Conservation (phyloP, 768 basidiomycete species). For the Termitomyces sp. region DNA sequence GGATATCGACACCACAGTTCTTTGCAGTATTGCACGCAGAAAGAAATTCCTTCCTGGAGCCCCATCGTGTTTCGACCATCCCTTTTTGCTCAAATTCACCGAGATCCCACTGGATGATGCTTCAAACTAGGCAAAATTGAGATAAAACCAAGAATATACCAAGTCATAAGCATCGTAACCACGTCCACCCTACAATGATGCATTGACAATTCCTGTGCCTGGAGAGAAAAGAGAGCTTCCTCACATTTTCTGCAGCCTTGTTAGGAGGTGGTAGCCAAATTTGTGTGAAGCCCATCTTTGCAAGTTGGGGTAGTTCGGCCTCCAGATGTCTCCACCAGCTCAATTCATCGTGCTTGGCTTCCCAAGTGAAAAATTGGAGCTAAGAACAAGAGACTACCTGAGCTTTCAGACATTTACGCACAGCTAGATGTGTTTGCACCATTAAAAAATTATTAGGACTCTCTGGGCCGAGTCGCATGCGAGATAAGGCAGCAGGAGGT, state of each 20-base stretch:
- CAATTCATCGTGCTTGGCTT: slow-evolving; percentile 45
- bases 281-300: slow-evolving; percentile 70
- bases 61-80: slow-evolving; percentile 74
- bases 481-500: slow-evolving; percentile 37
- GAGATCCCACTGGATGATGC: slow-evolving; percentile 65
- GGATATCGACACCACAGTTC: slow-evolving; percentile 62
- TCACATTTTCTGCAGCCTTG: slow-evolving; percentile 60
- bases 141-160: slow-evolving; percentile 33
- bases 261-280: slow-evolving; percentile 82
- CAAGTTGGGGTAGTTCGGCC: slow-evolving; percentile 54
- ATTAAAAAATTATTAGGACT: slow-evolving; percentile 56
- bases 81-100: slow-evolving; percentile 83
- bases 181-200: slow-evolving; percentile 48
- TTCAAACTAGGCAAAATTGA: not conserved
- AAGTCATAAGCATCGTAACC: slow-evolving; percentile 88
- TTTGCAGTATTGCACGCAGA: slow-evolving; percentile 64
- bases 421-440: slow-evolving; percentile 35
- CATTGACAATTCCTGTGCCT: not conserved
- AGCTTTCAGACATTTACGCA: not conserved
- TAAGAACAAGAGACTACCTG: slow-evolving; percentile 14
- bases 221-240: not conserved
- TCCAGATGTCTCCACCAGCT: slow-evolving; percentile 85
- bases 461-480: slow-evolving; percentile 59
- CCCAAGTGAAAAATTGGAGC: slow-evolving; percentile 89
- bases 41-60: slow-evolving; percentile 75